A percentile compares a stretch with the other conserved stretches of the same genome.
phyloP scores from a whole-genome alignment of 1,139 yeast species.

The Diutina ranongensis region DNA sequence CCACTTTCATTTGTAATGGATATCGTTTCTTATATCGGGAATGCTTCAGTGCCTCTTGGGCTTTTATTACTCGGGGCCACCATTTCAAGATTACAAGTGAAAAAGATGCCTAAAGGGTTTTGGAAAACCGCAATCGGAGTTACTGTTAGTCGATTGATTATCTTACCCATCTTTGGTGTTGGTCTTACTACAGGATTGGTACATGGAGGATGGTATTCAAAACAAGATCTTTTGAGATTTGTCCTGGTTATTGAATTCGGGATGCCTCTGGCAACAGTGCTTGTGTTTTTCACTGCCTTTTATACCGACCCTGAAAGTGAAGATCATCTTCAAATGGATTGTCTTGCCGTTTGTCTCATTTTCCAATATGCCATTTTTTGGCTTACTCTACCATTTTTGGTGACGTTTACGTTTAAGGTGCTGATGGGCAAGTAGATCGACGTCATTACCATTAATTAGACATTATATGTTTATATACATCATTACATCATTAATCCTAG shows the following conservation, averaged over 20 bases:
- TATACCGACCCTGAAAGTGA: slow-evolving; percentile 55
- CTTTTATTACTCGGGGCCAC: slow-evolving; percentile 76
- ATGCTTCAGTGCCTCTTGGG: slow-evolving; percentile 85
- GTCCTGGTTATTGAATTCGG: slow-evolving; percentile 69
- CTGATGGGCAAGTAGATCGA: slow-evolving; percentile 12
- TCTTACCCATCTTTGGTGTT: slow-evolving; percentile 35
- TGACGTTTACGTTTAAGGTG: slow-evolving; percentile 42
- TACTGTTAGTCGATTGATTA: slow-evolving; percentile 21
- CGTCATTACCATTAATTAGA: background rate
- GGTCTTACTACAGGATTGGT: slow-evolving; percentile 32
- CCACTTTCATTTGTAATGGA: slow-evolving; percentile 71
- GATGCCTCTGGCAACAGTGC: slow-evolving; percentile 77
- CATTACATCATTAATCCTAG: background rate
- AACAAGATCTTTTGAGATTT: slow-evolving; percentile 42
- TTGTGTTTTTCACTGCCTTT: slow-evolving; percentile 76
- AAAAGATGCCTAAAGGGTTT: slow-evolving; percentile 51
- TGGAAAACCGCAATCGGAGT: slow-evolving; percentile 39
- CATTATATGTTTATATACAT: background rate
- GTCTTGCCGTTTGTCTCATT: slow-evolving; percentile 63
- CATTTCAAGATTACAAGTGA: slow-evolving; percentile 57
- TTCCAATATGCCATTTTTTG: slow-evolving; percentile 54
- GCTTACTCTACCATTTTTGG: slow-evolving; percentile 54
- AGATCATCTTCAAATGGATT: slow-evolving; percentile 69
- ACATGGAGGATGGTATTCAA: slow-evolving; percentile 36
- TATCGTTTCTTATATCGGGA: slow-evolving; percentile 65